These are phyloP conservation scores for Calonectria naviculata DNA, from an alignment of 2,329 filamentous ascomycete species.

Conservation along the genomic window DNA sequence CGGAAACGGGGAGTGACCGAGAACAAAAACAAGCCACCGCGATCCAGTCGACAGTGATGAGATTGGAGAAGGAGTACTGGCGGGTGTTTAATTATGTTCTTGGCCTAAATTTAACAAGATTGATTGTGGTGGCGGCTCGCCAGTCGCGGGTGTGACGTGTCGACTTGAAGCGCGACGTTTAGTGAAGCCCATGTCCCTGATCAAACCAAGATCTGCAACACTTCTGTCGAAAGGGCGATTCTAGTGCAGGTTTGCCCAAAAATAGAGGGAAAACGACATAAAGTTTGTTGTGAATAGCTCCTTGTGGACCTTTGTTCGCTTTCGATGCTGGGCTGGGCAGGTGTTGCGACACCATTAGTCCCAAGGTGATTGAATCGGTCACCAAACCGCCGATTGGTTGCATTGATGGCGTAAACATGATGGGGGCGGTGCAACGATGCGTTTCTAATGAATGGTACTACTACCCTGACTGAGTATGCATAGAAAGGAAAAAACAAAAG, in stretches of 20 bases:
- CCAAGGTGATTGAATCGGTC: background rate
- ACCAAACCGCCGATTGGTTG: background rate
- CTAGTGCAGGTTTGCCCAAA: background rate
- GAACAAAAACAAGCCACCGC: background rate
- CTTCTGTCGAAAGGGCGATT: background rate
- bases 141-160: background rate
- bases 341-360: background rate
- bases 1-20: background rate
- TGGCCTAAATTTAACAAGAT: background rate
- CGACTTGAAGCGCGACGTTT: background rate
- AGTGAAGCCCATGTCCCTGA: background rate
- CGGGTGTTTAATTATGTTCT: background rate
- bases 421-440: background rate
- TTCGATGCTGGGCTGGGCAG: background rate
- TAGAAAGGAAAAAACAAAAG: background rate
- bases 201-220: constrained; percentile 8
- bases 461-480: background rate
- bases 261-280: background rate
- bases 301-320: background rate
- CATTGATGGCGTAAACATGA: background rate
- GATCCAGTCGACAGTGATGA: constrained; percentile 14
- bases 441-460: background rate
- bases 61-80: background rate
- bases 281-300: background rate
- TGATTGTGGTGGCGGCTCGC: background rate